A percentile compares a stretch with the other conserved stretches of the same genome.
phyloP scores from a whole-genome alignment of 129 eudicot genomes.

The Ambrosia artemisiifolia region DNA sequence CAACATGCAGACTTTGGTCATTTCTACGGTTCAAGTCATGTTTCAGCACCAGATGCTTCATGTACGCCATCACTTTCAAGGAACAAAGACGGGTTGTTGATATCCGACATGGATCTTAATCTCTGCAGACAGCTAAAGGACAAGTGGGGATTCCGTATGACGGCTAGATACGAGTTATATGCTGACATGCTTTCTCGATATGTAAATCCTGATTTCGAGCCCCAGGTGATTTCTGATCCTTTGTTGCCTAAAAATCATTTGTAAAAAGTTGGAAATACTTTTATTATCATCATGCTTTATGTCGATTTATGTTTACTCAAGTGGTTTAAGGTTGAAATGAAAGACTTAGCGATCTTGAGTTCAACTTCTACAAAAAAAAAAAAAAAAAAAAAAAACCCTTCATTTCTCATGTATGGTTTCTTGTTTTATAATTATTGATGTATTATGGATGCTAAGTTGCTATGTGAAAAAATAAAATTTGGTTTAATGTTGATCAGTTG shows the following conservation, averaged over 20 bases:
- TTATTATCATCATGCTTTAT: not conserved
- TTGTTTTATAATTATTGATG: not conserved
- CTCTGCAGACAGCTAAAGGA: constrained; percentile 89
- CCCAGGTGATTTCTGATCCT: constrained; percentile 86
- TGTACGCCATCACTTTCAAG: constrained; percentile 91
- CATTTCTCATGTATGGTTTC: not conserved
- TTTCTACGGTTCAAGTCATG: constrained; percentile 89
- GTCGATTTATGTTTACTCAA: not conserved
- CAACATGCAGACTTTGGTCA: constrained; percentile 95
- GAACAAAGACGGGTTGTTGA: constrained; percentile 70
- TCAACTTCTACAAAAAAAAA: not conserved
- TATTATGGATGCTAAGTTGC: constrained; percentile 17
- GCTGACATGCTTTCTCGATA: constrained; percentile 73
- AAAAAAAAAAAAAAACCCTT: too few species aligned
- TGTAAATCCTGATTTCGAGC: constrained; percentile 78
- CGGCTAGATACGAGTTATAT: constrained; percentile 78
- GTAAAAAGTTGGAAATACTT: constrained; percentile 13
- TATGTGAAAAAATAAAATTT: constrained; percentile 8
- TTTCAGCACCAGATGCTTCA: constrained; percentile 94
- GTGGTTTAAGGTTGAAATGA: not conserved
- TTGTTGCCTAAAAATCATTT: constrained; percentile 53
- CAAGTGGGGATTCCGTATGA: constrained; percentile 98
- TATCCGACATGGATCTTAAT: constrained; percentile 89
- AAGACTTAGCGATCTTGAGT: not conserved
- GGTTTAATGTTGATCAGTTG: constrained; percentile 5